A percentile compares a stretch with the other conserved stretches of the same genome.
Conservation (phyloP, 371 early-diverging fungal genomes). For the Pancytospora epiphaga region DNA sequence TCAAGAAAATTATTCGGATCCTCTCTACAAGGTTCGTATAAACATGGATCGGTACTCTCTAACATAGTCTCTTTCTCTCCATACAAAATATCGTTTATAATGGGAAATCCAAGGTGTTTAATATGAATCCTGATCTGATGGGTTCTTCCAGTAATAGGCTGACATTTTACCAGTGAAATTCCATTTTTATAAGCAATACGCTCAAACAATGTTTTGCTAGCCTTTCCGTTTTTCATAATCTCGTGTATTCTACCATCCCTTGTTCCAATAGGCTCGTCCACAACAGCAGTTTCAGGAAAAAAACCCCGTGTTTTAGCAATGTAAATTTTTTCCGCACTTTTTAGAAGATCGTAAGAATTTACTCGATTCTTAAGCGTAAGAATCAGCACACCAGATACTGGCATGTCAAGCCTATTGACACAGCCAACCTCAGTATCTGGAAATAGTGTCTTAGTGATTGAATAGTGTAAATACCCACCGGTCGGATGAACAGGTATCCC, state of each 20-base stretch:
- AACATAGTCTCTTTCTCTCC: constrained; percentile 6
- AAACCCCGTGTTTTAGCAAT: constrained; percentile 57
- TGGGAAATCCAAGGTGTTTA: constrained; percentile 80
- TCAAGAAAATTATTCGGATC: neutral
- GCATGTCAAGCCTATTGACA: constrained; percentile 61
- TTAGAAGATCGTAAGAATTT: constrained; percentile 44
- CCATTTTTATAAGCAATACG: constrained; percentile 34
- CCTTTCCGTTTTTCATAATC: constrained; percentile 50
- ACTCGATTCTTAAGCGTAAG: constrained; percentile 47
- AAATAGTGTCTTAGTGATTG: constrained; percentile 48
- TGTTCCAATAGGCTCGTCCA: constrained; percentile 39
- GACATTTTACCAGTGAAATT: constrained; percentile 62
- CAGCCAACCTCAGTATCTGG: constrained; percentile 39
- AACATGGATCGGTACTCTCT: neutral
- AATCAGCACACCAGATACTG: constrained; percentile 61
- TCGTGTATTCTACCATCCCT: constrained; percentile 31
- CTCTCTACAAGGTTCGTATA: neutral
- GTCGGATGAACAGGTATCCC: constrained; percentile 62
- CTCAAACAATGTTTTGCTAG: constrained; percentile 51
- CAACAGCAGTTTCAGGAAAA: constrained; percentile 49
- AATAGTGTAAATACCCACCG: constrained; percentile 56
- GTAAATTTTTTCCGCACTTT: constrained; percentile 56
- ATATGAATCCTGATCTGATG: constrained; percentile 98
- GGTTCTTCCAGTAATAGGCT: constrained; percentile 83
- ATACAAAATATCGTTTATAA: constrained; percentile 74